Evolutionary conservation across 768 basidiomycete genomes (phyloP), one percentile per base, ranked within the genome.

Genomic region (Hirschioporus abietinus): DNA sequence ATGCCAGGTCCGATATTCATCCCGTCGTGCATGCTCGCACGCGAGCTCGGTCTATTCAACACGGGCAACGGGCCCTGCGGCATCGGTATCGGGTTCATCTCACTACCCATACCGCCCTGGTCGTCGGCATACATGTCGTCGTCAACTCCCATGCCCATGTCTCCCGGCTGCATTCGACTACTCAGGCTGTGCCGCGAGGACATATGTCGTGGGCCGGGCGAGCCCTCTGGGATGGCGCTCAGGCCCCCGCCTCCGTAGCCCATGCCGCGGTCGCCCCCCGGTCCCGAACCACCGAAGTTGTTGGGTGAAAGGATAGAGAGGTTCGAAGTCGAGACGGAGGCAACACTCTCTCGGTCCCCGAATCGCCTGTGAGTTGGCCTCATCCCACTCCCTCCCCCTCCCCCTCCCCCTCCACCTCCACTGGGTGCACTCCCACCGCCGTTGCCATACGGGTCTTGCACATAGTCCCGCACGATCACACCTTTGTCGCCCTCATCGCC

Each of bases 131-230:
- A 59, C 58, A 26, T 9, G n/a, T 61, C 60, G 60, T 25, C 60
- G 60, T 61, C 42, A 10, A 52, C 42, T 3, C 60, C 60, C 60
- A 61, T 61, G 60, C 60, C 60, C 15, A 25, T 17, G 30, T 34
- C 30, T 2, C 60, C 60, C 23, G 42, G 42, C 42, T 52, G 42
- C 42, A 52, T 52, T 1, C 42, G 12, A 3, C 42, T 20, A 10
- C 42, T 52, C 42, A 52, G 42, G 42, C 42, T 52, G 12, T 20
- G 42, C 20, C 42, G 42, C 12, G 42, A 52, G 15, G 42, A 6
- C 42, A 52, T 52, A 52, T 20, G 42, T 20, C 42, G 42, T 20
- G 42, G 42, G 20, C 15, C 42, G 12, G 42, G 42, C 42, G 42
- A 52, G 25, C 30, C 9, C 60, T 61, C 60, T 8, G 60, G 60